Base-by-base conservation (phyloP, 768 basidiomycete species). In the Agaricus blazei region DNA sequence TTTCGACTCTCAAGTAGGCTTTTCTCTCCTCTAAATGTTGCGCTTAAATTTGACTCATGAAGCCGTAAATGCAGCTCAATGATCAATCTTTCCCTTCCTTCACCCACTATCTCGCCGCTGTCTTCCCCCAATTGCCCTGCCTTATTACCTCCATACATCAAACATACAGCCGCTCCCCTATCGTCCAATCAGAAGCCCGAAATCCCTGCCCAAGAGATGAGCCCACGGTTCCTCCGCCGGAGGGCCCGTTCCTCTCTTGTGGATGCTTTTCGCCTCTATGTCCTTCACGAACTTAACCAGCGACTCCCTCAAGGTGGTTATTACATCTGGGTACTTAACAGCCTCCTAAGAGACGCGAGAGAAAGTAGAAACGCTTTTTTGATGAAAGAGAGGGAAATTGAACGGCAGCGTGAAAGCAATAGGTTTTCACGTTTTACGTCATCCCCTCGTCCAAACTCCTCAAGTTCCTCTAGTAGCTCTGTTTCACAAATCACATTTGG, bases 161-260 rank as follows among this genome's bases (percentile, higher is more conserved):
- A 47, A 37, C n/a, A 26, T 15, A 15, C 36, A 12, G 5, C 70
- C 12, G 63, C 67, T 6, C 63, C 65, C 48, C 57, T 61, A 46
- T 61, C 64, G 37, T 57, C 67, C 60, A 63, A 14, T 11, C 28
- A 7, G 14, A 52, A 37, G 15, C 24, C 23, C 15, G 28, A 59
- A 27, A 46, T 67, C 48, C 60, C 67, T 29, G 57, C 63, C 19
- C 63, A 69, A 58, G 56, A 66, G 6, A 59, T 64, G 43, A 57
- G 70, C 58, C 48, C 63, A 9, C 63, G 63, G 28, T 65, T 53
- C 51, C 75, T 85, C 40, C 80, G 86, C 15, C 72, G 75, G 36
- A 76, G 80, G 44, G 88, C 88, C 4, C 83, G 87, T 29, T 84
- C 87, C 19, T 73, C 76, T 3, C 76, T 90, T 12, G 75, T 89